Conservation (phyloP, 2,329 filamentous ascomycete species). For the Chrysoporthe puriensis region DNA sequence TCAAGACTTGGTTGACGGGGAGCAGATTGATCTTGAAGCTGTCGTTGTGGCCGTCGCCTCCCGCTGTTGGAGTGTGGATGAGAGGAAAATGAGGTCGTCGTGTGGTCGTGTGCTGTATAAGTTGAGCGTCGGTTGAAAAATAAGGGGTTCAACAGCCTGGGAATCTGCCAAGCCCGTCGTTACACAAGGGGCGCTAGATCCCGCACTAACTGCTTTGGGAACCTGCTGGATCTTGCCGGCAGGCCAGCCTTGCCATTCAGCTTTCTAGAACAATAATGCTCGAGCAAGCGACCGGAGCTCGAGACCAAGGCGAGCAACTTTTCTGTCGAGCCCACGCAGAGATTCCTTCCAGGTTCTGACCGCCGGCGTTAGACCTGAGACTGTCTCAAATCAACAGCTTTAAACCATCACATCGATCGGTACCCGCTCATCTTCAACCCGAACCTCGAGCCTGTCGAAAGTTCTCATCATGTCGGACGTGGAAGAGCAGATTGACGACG, state of each 20-base stretch:
- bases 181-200: conserved; percentile 12
- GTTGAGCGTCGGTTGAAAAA: conserved; percentile 6
- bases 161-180: conserved; percentile 12
- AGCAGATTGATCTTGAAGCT: not conserved
- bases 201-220: conserved; percentile 12
- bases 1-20: not conserved
- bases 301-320: not conserved
- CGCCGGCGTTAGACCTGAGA: not conserved
- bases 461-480: conserved; percentile 56
- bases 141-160: conserved; percentile 17
- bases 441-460: not conserved
- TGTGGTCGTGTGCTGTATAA: conserved; percentile 15
- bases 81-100: conserved; percentile 6
- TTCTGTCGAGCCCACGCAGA: not conserved
- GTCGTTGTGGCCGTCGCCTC: not conserved
- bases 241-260: conserved; percentile 10
- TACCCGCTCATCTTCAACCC: no score
- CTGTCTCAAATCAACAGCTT: not conserved
- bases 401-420: not conserved
- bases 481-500: conserved; percentile 52
- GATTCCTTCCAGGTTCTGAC: not conserved
- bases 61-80: conserved; percentile 1
- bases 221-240: not conserved
- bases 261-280: not conserved
- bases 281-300: not conserved